Evolutionary conservation across 441 rosid species (phyloP).

Genomic region (Gossypium schwendimanii): DNA sequence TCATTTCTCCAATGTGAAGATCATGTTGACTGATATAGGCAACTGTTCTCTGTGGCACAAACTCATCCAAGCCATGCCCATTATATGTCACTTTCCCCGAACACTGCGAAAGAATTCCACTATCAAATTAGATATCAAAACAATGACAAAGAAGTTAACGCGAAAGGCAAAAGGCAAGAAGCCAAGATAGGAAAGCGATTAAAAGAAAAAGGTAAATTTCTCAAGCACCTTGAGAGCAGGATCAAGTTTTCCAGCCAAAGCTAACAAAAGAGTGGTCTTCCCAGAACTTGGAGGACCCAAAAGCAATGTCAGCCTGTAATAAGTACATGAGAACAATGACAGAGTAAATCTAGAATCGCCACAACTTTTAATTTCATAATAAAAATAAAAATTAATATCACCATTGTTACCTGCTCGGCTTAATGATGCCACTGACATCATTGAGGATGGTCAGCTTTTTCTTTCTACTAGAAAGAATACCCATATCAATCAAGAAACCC

Average conservation of each 20-base stretch:
- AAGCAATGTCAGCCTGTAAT: conserved; percentile 41
- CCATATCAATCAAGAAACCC: conserved; percentile 36
- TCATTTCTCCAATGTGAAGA: neutral
- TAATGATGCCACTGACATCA: conserved; percentile 59
- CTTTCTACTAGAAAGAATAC: conserved; percentile 48
- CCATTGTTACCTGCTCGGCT: conserved; percentile 46
- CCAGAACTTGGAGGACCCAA: conserved; percentile 45
- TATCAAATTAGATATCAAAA: neutral
- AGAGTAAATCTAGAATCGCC: neutral
- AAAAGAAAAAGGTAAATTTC: neutral
- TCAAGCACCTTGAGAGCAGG: conserved; percentile 25
- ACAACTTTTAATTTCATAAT: neutral
- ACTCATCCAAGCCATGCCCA: conserved; percentile 50
- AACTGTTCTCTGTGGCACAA: conserved; percentile 40
- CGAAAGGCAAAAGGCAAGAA: too few species aligned
- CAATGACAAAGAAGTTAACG: neutral
- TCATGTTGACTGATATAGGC: conserved; percentile 1
- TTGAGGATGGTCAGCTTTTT: conserved; percentile 43
- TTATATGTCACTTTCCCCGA: conserved; percentile 48
- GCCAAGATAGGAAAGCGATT: neutral
- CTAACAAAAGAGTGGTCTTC: conserved; percentile 39
- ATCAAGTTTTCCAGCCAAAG: conserved; percentile 45
- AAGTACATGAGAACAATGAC: neutral
- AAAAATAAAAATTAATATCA: neutral
- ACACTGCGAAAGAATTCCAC: conserved; percentile 20